Percentiles rank a stretch among this genome's conserved stretches.
These are phyloP conservation scores for Fusarium nelsonii DNA, from an alignment of 2,329 filamentous ascomycete genomes.

Conservation along the genomic window DNA sequence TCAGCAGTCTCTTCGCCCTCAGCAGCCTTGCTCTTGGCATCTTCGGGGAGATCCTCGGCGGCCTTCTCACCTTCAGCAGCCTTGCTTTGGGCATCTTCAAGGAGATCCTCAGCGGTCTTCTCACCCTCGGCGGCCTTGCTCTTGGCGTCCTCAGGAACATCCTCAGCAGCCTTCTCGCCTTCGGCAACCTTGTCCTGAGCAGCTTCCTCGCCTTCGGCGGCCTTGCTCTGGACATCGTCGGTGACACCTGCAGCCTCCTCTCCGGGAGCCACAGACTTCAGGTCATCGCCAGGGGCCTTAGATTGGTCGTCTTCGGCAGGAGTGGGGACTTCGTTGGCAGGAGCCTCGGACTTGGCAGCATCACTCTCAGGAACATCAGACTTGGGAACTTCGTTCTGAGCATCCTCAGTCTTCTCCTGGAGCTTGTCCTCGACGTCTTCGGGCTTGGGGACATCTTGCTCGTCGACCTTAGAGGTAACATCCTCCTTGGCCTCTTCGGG, in stretches of 20 bases:
- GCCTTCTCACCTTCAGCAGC: conserved; percentile 1
- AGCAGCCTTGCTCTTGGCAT: conserved; percentile 14
- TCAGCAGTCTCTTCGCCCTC: conserved; percentile 14
- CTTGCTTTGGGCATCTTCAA: conserved; percentile 1
- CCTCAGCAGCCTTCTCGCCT: conserved; percentile 8
- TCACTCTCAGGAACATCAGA: conserved; percentile 38
- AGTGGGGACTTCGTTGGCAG: conserved; percentile 10
- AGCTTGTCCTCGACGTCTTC: conserved; percentile 28
- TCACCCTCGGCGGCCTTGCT: conserved; percentile 21
- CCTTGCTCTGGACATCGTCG: conserved; percentile 42
- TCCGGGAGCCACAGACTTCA: conserved; percentile 60
- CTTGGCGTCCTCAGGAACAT: conserved; percentile 11
- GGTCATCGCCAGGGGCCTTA: conserved; percentile 33
- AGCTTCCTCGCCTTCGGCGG: conserved; percentile 10
- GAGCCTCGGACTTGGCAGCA: conserved; percentile 24
- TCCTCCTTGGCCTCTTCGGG: conserved; percentile 36
- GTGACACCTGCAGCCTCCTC: conserved; percentile 50
- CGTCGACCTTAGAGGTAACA: conserved; percentile 29
- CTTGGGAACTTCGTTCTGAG: conserved; percentile 43
- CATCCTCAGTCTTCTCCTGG: conserved; percentile 31
- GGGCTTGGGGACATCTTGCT: conserved; percentile 33
- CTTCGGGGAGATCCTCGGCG: conserved; percentile 10
- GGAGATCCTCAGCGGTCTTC: conserved; percentile 1
- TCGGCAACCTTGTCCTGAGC: conserved; percentile 46
- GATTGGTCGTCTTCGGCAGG: conserved; percentile 33